These are phyloP conservation scores for Aureobasidium vineae DNA, from an alignment of 2,329 filamentous ascomycete genomes.

Conservation along the genomic window DNA sequence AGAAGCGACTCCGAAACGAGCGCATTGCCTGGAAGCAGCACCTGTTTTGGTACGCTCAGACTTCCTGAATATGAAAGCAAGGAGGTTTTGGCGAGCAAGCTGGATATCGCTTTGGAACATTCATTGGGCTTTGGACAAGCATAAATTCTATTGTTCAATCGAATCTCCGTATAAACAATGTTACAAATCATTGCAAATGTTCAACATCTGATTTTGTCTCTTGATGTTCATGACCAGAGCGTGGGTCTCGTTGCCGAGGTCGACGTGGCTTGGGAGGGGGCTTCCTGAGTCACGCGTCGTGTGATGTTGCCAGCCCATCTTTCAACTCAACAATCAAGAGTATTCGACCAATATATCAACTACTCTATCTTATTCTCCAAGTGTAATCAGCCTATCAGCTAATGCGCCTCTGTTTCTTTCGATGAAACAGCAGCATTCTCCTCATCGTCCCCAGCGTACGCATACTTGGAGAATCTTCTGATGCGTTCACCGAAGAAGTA, in stretches of 20 bases:
- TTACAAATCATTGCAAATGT: not conserved
- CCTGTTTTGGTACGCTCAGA: conserved; percentile 86
- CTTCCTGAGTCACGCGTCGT: not conserved
- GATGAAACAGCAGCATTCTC: conserved; percentile 27
- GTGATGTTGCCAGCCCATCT: not conserved
- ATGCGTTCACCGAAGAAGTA: conserved; percentile 74
- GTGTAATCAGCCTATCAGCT: not conserved
- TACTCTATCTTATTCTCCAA: not conserved
- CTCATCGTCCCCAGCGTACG: conserved; percentile 62
- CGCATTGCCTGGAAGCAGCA: conserved; percentile 78
- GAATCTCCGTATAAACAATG: not conserved
- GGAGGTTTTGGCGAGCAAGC: conserved; percentile 68
- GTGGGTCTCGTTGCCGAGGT: not conserved
- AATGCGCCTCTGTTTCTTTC: conserved; percentile 8
- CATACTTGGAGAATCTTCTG: conserved; percentile 66
- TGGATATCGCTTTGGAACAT: conserved; percentile 85
- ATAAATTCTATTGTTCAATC: not conserved
- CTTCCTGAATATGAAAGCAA: conserved; percentile 76
- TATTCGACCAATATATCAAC: not conserved
- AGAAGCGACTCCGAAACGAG: conserved; percentile 66
- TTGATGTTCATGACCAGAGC: not conserved
- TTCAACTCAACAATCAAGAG: not conserved
- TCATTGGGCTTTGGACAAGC: conserved; percentile 31
- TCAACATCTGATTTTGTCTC: not conserved
- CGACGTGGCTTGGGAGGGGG: not conserved